Base-by-base conservation (phyloP, 2,329 filamentous ascomycete species). In the Chrysosphaeria jannelii region DNA sequence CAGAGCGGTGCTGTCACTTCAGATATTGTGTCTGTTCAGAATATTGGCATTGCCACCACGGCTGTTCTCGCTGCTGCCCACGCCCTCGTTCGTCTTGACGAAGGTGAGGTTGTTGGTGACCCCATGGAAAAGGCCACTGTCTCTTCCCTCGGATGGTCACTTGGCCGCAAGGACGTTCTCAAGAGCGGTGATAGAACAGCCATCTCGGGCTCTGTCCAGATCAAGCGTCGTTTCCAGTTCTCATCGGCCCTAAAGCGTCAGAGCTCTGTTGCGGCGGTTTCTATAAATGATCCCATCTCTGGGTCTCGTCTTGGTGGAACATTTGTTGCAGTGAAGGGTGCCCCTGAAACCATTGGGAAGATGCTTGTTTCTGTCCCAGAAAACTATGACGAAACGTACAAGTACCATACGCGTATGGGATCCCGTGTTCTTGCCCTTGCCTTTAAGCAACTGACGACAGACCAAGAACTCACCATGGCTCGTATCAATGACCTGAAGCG, bases 91-190 rank as follows among this genome's bases (percentile, higher is more conserved):
- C 91, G 81, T 41, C 57, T 97, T 10, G 85, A 97, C 33, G 85
- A 97, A 41, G 85, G 85, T 11, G 85, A 97, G 8, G 70, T 93
- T 34, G 85, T 97, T 21, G 85, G 85, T 36, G 85, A 97, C 39
- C 85, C 85, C 3, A 97, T 97, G 85, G 85, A 97, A 41, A 93
- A 93, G 47, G 85, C 85, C 21, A 93, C 85, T 2, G 51, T 97
- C 14, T 52, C 57, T 23, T 78, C 81, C 26, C 64, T 97, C 8
- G 79, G 81, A 25, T 97, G 85, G 85, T 66, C 58, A 27, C 57
- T 97, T n/a, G 79, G 79, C 22, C 69, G 64, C 37, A 85, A 90
- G 33, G 81, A 97, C 37, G 66, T 59, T 15, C 57, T 97, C 10
- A 45, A 46, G 17, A 50, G 50, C 6, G 51, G 50, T 14, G 16